These are phyloP conservation scores for Aspergillus egyptiacus DNA, from an alignment of 495 filamentous ascomycete genomes.

Conservation along the genomic window DNA sequence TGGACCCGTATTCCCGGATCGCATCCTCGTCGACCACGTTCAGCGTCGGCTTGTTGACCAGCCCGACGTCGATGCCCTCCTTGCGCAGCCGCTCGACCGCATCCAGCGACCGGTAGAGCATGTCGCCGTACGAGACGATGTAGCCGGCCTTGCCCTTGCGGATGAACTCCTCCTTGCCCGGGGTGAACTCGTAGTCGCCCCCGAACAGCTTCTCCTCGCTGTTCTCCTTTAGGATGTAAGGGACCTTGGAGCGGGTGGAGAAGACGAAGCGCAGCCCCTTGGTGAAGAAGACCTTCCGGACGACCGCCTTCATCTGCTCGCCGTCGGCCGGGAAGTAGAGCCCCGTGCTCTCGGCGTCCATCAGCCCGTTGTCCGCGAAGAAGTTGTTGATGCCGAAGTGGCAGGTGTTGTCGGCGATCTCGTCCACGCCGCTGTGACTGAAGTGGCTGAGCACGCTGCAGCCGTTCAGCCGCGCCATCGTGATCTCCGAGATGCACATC, in stretches of 20 bases:
- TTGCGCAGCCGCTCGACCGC: conserved; percentile 33
- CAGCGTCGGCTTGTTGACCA: conserved; percentile 38
- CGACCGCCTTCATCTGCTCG: conserved; percentile 41
- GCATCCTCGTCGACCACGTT: conserved; percentile 37
- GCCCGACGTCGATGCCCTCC: conserved; percentile 30
- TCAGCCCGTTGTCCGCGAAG: conserved; percentile 38
- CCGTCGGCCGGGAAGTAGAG: conserved; percentile 41
- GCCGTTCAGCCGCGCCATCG: conserved; percentile 38
- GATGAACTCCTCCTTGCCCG: conserved; percentile 36
- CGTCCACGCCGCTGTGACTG: conserved; percentile 37
- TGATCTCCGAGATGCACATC: conserved; percentile 39
- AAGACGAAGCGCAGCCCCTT: conserved; percentile 36
- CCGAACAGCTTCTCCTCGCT: conserved; percentile 34
- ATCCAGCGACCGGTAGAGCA: conserved; percentile 38
- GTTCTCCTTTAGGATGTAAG: conserved; percentile 36
- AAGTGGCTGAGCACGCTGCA: conserved; percentile 38
- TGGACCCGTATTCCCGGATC: conserved; percentile 30
- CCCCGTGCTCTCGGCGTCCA: conserved; percentile 27
- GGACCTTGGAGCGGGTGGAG: conserved; percentile 38
- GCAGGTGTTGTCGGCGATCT: conserved; percentile 41
- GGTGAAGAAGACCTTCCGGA: conserved; percentile 34
- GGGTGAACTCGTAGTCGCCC: conserved; percentile 32
- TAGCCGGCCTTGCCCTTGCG: conserved; percentile 33
- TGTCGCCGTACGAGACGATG: conserved; percentile 37
- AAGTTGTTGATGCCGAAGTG: conserved; percentile 40